Evolutionary conservation across 2,329 filamentous ascomycete species (phyloP).

Genomic region (Neonectria hederae): DNA sequence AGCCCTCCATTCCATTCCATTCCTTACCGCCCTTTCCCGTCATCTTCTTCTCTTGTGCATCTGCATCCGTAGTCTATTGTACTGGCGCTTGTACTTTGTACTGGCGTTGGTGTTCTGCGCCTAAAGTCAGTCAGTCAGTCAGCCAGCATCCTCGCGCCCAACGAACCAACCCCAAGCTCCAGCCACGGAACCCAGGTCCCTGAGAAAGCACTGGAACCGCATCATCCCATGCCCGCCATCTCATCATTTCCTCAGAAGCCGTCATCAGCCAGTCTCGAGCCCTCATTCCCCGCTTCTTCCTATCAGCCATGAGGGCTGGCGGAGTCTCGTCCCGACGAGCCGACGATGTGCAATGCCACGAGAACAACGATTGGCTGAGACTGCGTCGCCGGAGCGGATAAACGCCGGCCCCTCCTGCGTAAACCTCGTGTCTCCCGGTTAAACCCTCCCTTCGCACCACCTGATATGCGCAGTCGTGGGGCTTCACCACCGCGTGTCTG

Average conservation of each 20-base stretch:
- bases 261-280: not conserved
- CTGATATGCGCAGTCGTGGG: slow-evolving; percentile 1
- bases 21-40: slow-evolving; percentile 1
- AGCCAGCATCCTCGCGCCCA: not conserved
- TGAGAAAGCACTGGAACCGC: not conserved
- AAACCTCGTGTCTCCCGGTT: slow-evolving; percentile 12
- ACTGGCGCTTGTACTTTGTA: no score
- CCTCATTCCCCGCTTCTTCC: not conserved
- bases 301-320: not conserved
- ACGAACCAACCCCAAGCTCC: not conserved
- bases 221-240: not conserved
- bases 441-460: not conserved
- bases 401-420: slow-evolving; percentile 13
- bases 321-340: slow-evolving; percentile 17
- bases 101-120: not conserved
- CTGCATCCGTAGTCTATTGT: not conserved
- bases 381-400: slow-evolving; percentile 1
- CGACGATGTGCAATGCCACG: not conserved
- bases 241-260: not conserved
- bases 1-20: not conserved
- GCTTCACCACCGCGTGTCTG: slow-evolving; percentile 6
- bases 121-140: not conserved
- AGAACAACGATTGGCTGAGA: slow-evolving; percentile 6
- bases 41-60: not conserved
- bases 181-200: not conserved